Evolutionary conservation across 2,329 filamentous ascomycete species (phyloP).

Genomic region (Aspergillus texensis): DNA sequence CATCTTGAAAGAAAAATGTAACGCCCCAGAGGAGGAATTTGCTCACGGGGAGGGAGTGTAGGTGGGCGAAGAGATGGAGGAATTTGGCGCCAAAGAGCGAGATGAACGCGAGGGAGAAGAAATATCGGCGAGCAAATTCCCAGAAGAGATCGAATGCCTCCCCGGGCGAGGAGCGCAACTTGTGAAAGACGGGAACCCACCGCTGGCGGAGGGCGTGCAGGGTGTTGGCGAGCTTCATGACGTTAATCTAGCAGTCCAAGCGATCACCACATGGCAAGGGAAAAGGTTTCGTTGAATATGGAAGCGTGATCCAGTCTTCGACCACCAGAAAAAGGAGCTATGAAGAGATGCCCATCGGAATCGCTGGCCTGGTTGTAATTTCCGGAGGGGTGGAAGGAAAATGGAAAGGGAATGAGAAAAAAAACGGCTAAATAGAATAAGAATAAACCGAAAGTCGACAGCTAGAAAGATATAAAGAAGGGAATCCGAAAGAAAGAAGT

Average conservation of each 20-base stretch:
- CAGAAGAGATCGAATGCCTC: conserved; percentile 27
- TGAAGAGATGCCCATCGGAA: conserved; percentile 1
- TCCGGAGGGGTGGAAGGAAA: background rate
- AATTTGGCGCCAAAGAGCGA: conserved; percentile 31
- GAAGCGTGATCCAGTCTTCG: background rate
- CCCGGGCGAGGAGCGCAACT: conserved; percentile 18
- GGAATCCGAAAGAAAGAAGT: background rate
- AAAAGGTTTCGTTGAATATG: background rate
- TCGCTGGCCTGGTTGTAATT: background rate
- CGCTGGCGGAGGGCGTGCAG: conserved; percentile 9
- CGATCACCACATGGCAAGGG: conserved; percentile 6
- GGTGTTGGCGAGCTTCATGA: conserved; percentile 12
- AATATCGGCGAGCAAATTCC: conserved; percentile 34
- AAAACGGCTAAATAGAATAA: background rate
- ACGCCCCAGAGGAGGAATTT: conserved; percentile 31
- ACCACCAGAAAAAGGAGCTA: background rate
- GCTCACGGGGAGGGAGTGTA: conserved; percentile 26
- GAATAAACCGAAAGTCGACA: background rate
- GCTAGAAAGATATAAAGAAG: background rate
- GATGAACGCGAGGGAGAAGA: conserved; percentile 32
- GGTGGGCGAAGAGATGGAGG: conserved; percentile 32
- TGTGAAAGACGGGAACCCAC: conserved; percentile 7
- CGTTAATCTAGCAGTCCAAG: background rate
- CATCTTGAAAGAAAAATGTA: conserved; percentile 37
- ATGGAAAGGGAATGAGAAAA: background rate